Evolutionary conservation across 768 basidiomycete genomes (phyloP).

Genomic region (Phaffia australis): DNA sequence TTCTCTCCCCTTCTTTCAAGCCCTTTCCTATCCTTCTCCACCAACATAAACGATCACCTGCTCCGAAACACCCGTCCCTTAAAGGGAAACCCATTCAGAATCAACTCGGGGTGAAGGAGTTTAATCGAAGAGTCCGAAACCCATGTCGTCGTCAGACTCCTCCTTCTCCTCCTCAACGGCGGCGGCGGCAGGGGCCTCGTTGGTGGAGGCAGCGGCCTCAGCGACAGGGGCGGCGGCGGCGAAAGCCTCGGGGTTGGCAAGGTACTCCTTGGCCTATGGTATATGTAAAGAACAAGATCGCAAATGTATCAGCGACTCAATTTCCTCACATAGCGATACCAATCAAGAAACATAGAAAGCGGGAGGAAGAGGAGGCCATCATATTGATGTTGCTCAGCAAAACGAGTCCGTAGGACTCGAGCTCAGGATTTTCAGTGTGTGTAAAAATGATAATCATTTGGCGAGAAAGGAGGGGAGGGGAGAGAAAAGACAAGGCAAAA

Average conservation of each 20-base stretch:
- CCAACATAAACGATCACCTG: too few species aligned
- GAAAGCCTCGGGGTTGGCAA: slow-evolving; percentile 98
- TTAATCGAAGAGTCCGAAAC: slow-evolving; percentile 41
- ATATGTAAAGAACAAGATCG: slow-evolving; percentile 14
- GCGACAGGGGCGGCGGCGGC: slow-evolving; percentile 56
- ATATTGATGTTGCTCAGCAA: slow-evolving; percentile 32
- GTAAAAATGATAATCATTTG: slow-evolving; percentile 38
- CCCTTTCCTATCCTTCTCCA: too few species aligned
- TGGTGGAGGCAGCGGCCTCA: slow-evolving; percentile 11
- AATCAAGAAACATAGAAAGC: slow-evolving; percentile 16
- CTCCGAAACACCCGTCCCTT: too few species aligned
- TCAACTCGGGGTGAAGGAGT: background rate
- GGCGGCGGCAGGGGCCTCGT: slow-evolving; percentile 14
- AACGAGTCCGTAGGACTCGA: slow-evolving; percentile 13
- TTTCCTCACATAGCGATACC: slow-evolving; percentile 34
- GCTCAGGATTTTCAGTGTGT: slow-evolving; percentile 84
- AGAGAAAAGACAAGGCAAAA: slow-evolving; percentile 6
- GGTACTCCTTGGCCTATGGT: slow-evolving; percentile 77
- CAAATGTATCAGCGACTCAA: slow-evolving; percentile 18
- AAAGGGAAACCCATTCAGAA: too few species aligned
- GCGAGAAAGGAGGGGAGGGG: slow-evolving; percentile 33
- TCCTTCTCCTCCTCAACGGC: slow-evolving; percentile 53
- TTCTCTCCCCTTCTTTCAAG: too few species aligned
- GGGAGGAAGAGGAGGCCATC: slow-evolving; percentile 10
- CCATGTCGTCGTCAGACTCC: slow-evolving; percentile 41